Evolutionary conservation across 1,284 basidiomycete genomes (phyloP), one percentile per base, ranked within the genome.

Genomic region (Cutaneotrichosporon sp.): DNA sequence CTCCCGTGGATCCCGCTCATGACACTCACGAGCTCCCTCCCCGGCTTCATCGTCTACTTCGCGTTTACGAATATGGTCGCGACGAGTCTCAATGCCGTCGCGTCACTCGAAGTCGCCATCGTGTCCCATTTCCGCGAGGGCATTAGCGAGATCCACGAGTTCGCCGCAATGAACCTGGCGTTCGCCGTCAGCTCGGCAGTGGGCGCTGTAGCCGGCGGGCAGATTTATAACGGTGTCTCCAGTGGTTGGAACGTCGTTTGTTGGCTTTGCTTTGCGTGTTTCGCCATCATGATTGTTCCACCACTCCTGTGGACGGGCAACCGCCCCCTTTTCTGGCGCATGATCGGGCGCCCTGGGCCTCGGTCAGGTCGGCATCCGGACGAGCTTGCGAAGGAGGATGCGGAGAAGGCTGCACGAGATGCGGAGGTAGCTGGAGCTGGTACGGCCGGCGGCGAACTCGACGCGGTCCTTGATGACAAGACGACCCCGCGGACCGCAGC

Each of bases 1-100:
- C 53, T 87, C 5, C 87, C 87, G 1, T 89, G 85, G 83, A 83
- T 82, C 75, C 74, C 79, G 5, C 64, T 86, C 5, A 61, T 88
- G 63, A 78, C 79, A 24, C 71, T 88, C 10, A 71, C 77, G 41
- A 63, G 65, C 3, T 77, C 77, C 3, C 72, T 89, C 2, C 77
- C 79, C 2, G 67, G 84, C 9, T 88, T 89, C 64, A 77, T 88
- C 39, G 71, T 78, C 17, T 76, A 79, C 11, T 82, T 84, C 60
- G 82, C 80, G 2, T 46, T 85, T 17, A 75, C 80, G 64, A 79
- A 51, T n/a, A 37, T 53, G 42, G 27, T 52, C 25, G 47, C 34
- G 19, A 48, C 45, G 16, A 32, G 51, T 11, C 53, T 61, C 43
- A 61, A 60, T 47, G 19, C 50, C 3, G 44, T 55, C n/a, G 55